These are phyloP conservation scores for Hyphopichia buzzinii DNA, from an alignment of 1,139 yeast genomes.

Conservation along the genomic window DNA sequence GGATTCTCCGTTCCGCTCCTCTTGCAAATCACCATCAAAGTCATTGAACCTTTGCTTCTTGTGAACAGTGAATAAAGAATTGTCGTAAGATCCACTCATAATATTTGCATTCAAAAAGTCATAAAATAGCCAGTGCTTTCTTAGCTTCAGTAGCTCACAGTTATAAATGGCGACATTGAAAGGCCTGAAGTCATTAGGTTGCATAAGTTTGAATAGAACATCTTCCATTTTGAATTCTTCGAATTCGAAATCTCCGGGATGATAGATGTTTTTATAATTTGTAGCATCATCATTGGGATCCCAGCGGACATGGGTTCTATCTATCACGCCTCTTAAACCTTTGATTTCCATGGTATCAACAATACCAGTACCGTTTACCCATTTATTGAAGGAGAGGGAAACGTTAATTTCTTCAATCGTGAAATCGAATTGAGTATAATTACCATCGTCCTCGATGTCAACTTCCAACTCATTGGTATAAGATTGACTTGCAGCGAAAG, in stretches of 20 bases:
- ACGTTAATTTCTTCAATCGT: conserved; percentile 84
- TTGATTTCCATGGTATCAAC: conserved; percentile 76
- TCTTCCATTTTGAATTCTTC: conserved; percentile 82
- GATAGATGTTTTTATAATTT: conserved; percentile 67
- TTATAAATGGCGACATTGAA: conserved; percentile 84
- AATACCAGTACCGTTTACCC: conserved; percentile 90
- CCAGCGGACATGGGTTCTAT: conserved; percentile 85
- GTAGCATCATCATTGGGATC: conserved; percentile 79
- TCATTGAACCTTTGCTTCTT: conserved; percentile 62
- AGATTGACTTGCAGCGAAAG: conserved; percentile 47
- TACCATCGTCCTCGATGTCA: conserved; percentile 66
- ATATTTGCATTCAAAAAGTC: conserved; percentile 83
- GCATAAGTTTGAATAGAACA: conserved; percentile 73
- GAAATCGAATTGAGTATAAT: conserved; percentile 91
- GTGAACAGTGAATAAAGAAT: conserved; percentile 87
- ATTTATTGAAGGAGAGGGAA: conserved; percentile 75
- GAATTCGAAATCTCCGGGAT: conserved; percentile 91
- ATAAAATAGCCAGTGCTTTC: conserved; percentile 91
- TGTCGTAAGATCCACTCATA: conserved; percentile 89
- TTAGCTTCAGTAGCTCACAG: conserved; percentile 72
- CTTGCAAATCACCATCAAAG: conserved; percentile 18
- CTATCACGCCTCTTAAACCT: conserved; percentile 90
- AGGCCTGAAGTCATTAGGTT: conserved; percentile 78
- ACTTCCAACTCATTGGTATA: conserved; percentile 11
- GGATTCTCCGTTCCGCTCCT: conserved; percentile 1